A percentile compares a stretch with the other conserved stretches of the same genome.
Evolutionary conservation across 768 basidiomycete genomes (phyloP).

Genomic region (Pholiota microspora): DNA sequence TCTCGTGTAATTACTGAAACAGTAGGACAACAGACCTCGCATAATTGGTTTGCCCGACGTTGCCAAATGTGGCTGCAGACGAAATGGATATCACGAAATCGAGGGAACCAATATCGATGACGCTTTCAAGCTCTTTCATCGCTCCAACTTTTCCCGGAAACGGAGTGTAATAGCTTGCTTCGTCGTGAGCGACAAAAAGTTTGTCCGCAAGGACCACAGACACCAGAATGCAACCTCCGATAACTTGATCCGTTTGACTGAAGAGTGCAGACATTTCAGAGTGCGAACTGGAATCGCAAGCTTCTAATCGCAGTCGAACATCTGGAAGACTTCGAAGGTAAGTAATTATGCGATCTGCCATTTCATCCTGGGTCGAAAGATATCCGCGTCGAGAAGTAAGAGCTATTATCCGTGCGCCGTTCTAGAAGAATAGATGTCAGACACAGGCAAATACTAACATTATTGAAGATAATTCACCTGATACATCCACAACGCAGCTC

Average conservation of each 20-base stretch:
- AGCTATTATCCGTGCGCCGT: background rate
- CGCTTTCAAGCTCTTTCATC: background rate
- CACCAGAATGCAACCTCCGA: background rate
- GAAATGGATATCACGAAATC: constrained; percentile 1
- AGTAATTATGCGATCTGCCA: background rate
- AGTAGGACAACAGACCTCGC: background rate
- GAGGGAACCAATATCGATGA: background rate
- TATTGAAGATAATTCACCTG: background rate
- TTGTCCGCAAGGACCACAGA: background rate
- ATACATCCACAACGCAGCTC: constrained; percentile 1
- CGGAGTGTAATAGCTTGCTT: background rate
- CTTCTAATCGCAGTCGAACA: background rate
- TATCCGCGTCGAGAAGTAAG: background rate
- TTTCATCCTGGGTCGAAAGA: background rate
- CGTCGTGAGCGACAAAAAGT: background rate
- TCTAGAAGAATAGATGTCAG: background rate
- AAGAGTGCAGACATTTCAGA: background rate
- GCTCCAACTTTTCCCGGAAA: background rate
- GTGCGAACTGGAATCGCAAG: background rate
- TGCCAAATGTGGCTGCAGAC: constrained; percentile 2
- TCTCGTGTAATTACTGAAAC: background rate
- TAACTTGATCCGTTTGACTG: background rate
- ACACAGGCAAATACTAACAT: background rate
- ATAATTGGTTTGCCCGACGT: constrained; percentile 2
- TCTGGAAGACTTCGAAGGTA: background rate